Base-by-base conservation (phyloP, 2,329 filamentous ascomycete species). In the Metarhizium anisopliae region DNA sequence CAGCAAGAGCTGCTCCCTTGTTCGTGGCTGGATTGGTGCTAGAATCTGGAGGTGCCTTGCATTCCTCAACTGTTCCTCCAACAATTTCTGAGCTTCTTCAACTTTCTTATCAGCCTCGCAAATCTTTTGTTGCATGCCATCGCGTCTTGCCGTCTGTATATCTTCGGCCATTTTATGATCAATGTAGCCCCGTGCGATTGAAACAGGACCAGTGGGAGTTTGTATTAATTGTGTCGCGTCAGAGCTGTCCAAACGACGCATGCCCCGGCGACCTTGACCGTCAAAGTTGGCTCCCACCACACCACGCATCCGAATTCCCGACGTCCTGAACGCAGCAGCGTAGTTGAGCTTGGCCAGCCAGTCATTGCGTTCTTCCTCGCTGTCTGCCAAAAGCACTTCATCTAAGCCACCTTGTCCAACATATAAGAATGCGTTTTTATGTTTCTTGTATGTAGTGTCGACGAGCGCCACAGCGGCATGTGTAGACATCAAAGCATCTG, bases 331-430 rank as follows among this genome's bases (percentile, higher is more conserved):
- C 1, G 94, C 90, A 8, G 94, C 92, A 38, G 93, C 93, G 67
- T 97, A 97, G 68, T 99, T 99, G 58, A 99, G 81, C 66, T 96
- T 94, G 7, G 89, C 89, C 32, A 99, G 77, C 94, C 94, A 99
- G 67, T 99, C 94, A 64, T 96, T 95, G 80, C 95, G 85, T 64
- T 99, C 94, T 1, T 83, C 77, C 64, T 99, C 94, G 54, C 84
- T 90, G 63, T 96, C 92, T 5, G 94, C 93, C 18, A 97, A 76
- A 42, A 99, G 86, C 0, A 93, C 86, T 67, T 99, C 94, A 65
- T 99, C 93, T 43, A 92, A 77, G 1, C 90, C 89, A 52, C 89
- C 88, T 60, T 94, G 89, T 35, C 90, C 84, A 58, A 96, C 89
- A 64, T 96, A 93, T 14, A 92, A 80, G 66, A 99, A 96, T 0